These are phyloP conservation scores for Solanum piurae DNA, from an alignment of 257 asterid genomes.

Conservation along the genomic window DNA sequence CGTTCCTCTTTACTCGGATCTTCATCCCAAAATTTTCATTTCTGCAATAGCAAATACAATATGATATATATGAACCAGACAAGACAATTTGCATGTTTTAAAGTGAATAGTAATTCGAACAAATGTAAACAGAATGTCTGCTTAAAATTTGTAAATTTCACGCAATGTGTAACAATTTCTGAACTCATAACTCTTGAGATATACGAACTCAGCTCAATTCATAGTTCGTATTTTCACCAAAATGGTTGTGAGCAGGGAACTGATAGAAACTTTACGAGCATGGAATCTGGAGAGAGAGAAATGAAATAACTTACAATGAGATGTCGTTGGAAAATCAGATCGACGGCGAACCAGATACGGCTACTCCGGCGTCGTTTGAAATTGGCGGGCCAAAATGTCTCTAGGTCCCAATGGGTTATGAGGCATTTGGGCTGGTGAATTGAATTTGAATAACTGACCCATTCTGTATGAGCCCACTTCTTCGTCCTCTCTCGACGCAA, in stretches of 20 bases:
- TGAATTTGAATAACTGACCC: background rate
- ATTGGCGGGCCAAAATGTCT: background rate
- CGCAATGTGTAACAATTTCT: background rate
- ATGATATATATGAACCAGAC: background rate
- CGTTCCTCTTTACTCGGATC: background rate
- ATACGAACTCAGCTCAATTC: background rate
- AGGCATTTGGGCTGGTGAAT: background rate
- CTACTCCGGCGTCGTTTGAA: background rate
- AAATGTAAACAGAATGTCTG: background rate
- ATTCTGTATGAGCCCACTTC: background rate
- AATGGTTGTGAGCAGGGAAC: background rate
- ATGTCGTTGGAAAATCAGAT: background rate
- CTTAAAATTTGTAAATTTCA: background rate
- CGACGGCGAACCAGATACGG: background rate
- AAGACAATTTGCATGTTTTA: background rate
- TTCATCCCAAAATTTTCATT: too few species aligned
- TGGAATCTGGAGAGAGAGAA: background rate
- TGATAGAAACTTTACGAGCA: background rate
- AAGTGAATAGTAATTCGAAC: background rate
- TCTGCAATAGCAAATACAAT: background rate
- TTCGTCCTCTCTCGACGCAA: background rate
- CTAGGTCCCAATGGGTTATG: background rate
- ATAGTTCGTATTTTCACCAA: background rate
- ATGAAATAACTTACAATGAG: background rate
- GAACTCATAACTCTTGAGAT: background rate